phyloP scores from a whole-genome alignment of 768 basidiomycete species.

The Asterophora parasitica region DNA sequence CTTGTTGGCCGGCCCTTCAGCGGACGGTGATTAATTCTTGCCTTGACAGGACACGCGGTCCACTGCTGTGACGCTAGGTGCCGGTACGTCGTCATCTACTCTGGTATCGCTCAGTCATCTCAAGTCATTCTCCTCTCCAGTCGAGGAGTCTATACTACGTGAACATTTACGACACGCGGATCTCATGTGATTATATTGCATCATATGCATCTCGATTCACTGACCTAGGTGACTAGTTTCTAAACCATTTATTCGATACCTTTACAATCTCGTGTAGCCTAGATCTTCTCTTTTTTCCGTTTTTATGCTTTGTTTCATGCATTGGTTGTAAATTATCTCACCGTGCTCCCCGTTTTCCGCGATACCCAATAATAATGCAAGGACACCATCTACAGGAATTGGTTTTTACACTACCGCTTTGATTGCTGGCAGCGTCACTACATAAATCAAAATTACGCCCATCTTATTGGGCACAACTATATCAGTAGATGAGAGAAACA shows the following conservation, averaged over 20 bases:
- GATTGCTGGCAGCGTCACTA: no score
- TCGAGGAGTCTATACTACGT: constrained; percentile 70
- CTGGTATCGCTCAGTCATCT: neutral
- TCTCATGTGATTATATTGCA: constrained; percentile 45
- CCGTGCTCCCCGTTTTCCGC: neutral
- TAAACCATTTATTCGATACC: neutral
- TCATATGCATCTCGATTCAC: constrained; percentile 1
- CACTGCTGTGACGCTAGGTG: constrained; percentile 65
- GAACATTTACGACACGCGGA: constrained; percentile 67
- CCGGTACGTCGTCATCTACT: constrained; percentile 35
- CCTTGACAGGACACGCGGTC: constrained; percentile 60
- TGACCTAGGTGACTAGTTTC: constrained; percentile 6
- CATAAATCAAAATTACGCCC: no score
- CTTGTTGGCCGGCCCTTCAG: constrained; percentile 1
- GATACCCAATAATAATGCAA: constrained; percentile 3
- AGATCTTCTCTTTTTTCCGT: neutral
- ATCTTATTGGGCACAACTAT: neutral
- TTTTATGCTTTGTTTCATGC: no score
- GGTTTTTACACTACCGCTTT: neutral
- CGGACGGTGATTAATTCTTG: constrained; percentile 10
- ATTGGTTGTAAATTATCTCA: constrained; percentile 7
- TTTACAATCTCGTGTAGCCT: neutral
- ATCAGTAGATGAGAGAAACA: constrained; percentile 2
- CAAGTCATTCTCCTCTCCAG: constrained; percentile 25
- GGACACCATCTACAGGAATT: neutral